These are phyloP conservation scores for Pyrenophora seminiperda DNA, from an alignment of 2,329 filamentous ascomycete genomes.

Conservation along the genomic window DNA sequence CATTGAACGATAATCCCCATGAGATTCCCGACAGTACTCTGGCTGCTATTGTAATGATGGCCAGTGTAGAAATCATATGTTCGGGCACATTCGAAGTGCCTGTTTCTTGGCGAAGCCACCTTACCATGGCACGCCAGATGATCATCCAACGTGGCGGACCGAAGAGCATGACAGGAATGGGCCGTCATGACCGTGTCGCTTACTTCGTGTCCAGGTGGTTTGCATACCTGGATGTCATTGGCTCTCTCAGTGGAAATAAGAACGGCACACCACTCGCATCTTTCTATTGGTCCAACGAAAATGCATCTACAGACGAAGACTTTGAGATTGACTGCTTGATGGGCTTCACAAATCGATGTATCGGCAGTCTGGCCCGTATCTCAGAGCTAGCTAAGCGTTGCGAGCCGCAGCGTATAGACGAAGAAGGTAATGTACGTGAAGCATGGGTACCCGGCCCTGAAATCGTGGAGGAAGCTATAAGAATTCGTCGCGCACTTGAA, in stretches of 20 bases:
- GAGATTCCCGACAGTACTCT: slow-evolving; percentile 72
- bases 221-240: slow-evolving; percentile 80
- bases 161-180: slow-evolving; percentile 59
- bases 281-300: slow-evolving; percentile 51
- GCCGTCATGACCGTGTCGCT: slow-evolving; percentile 59
- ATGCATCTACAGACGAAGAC: slow-evolving; percentile 62
- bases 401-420: slow-evolving; percentile 67
- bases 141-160: slow-evolving; percentile 70
- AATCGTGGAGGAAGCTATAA: slow-evolving; percentile 61
- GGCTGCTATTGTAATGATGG: slow-evolving; percentile 82
- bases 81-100: slow-evolving; percentile 80
- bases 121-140: slow-evolving; percentile 75
- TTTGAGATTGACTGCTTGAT: slow-evolving; percentile 79
- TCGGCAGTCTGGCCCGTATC: slow-evolving; percentile 72
- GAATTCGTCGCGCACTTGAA: slow-evolving; percentile 65
- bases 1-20: slow-evolving; percentile 59
- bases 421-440: slow-evolving; percentile 55
- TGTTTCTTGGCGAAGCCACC: slow-evolving; percentile 80
- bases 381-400: slow-evolving; percentile 72
- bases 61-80: slow-evolving; percentile 81
- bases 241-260: slow-evolving; percentile 67
- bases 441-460: slow-evolving; percentile 65
- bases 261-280: slow-evolving; percentile 50
- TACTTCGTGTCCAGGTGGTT: slow-evolving; percentile 84
- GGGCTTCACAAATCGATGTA: slow-evolving; percentile 74